These are phyloP conservation scores for Pugionium cornutum DNA, from an alignment of 345 rosid species.

Conservation along the genomic window DNA sequence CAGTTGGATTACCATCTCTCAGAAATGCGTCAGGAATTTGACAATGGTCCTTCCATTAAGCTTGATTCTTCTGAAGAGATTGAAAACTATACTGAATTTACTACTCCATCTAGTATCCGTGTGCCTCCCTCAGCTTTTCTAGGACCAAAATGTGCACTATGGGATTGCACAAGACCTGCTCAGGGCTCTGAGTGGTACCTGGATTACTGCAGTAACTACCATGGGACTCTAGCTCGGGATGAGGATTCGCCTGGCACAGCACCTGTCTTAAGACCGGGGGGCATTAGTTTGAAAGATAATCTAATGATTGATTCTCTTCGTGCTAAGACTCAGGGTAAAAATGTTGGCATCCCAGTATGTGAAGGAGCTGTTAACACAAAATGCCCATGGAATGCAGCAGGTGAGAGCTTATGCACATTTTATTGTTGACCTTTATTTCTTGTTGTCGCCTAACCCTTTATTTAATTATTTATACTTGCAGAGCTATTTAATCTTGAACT, in stretches of 20 bases:
- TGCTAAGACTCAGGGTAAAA: conserved; percentile 67
- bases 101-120: conserved; percentile 45
- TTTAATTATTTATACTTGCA: conserved; percentile 40
- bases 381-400: conserved; percentile 84
- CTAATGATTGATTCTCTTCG: conserved; percentile 59
- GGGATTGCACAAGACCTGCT: conserved; percentile 94
- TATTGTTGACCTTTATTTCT: not conserved
- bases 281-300: conserved; percentile 74
- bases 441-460: not conserved
- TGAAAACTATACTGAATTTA: conserved; percentile 38
- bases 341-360: conserved; percentile 89
- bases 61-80: conserved; percentile 39
- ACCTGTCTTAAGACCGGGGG: conserved; percentile 76
- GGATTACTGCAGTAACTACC: conserved; percentile 78
- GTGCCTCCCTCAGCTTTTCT: conserved; percentile 79
- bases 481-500: conserved; percentile 71
- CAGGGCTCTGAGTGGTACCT: conserved; percentile 55
- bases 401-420: conserved; percentile 39
- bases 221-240: conserved; percentile 58
- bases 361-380: conserved; percentile 81
- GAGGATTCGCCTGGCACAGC: conserved; percentile 64
- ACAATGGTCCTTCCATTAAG: conserved; percentile 44
- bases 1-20: conserved; percentile 53
- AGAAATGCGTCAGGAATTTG: conserved; percentile 49
- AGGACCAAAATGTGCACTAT: conserved; percentile 87